Evolutionary conservation across 1,284 basidiomycete genomes (phyloP).

Genomic region (Ganoderma multipileum): DNA sequence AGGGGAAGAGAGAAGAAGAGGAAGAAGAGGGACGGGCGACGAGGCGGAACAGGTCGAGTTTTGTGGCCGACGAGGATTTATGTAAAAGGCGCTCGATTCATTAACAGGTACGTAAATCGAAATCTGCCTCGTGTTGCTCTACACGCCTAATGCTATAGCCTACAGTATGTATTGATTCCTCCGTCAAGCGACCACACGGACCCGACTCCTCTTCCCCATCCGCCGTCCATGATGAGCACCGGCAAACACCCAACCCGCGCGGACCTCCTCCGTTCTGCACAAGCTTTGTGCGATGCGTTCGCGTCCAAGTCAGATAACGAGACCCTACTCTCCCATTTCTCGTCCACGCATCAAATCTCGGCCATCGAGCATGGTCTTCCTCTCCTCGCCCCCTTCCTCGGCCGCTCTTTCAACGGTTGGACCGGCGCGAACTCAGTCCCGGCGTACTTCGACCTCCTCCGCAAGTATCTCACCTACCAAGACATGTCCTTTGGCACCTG

Average conservation of each 20-base stretch:
- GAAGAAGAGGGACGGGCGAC: slow-evolving; percentile 13
- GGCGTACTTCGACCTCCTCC: slow-evolving; percentile 58
- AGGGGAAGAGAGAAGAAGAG: slow-evolving; percentile 17
- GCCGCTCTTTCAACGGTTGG: slow-evolving; percentile 54
- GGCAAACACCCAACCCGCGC: slow-evolving; percentile 24
- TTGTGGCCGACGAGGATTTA: not conserved
- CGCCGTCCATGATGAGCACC: not conserved
- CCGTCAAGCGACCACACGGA: not conserved
- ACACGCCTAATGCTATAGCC: not conserved
- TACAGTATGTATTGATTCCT: not conserved
- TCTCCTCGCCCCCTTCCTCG: slow-evolving; percentile 64
- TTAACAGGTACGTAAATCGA: slow-evolving; percentile 30
- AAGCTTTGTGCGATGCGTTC: slow-evolving; percentile 60
- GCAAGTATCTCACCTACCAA: slow-evolving; percentile 49
- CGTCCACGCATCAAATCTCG: slow-evolving; percentile 49
- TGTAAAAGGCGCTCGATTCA: slow-evolving; percentile 24
- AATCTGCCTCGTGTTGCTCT: slow-evolving; percentile 12
- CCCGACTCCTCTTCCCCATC: not conserved
- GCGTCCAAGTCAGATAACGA: slow-evolving; percentile 50
- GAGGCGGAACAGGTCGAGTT: not conserved
- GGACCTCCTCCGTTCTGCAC: slow-evolving; percentile 52
- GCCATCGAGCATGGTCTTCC: slow-evolving; percentile 65
- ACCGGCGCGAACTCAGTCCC: slow-evolving; percentile 44
- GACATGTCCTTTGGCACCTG: slow-evolving; percentile 51
- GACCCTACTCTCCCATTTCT: slow-evolving; percentile 58